Base-by-base conservation (phyloP, 805 yeast genomes). In the Hanseniaspora osmophila region DNA sequence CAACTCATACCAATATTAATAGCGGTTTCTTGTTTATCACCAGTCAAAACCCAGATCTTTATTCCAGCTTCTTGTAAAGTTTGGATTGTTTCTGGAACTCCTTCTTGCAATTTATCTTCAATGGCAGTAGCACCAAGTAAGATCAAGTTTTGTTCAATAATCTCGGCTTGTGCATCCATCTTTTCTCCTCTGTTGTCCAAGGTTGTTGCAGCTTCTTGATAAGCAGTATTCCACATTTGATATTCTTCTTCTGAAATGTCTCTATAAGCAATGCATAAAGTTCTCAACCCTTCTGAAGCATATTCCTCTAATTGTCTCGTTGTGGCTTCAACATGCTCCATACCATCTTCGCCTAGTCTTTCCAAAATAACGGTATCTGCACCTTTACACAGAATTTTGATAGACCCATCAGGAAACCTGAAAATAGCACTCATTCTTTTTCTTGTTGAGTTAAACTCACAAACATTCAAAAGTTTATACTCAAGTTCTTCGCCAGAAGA, bases 1-100 rank as follows among this genome's bases (percentile, higher is more conserved):
- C 98, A 94, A 55, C 96, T 85, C 96, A 92, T 87, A 49, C 98
- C 99, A 58, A 92, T 92, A 61, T 92, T 92, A 52, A 92, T 84
- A 0, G 99, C 99, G 12, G 99, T 92, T 62, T 92, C 99, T 61
- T 94, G 99, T 62, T 96, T 75, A 60, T 92, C 99, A 54, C 99
- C 99, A 2, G 99, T 92, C 43, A 92, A 69, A 19, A 92, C 96
- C 99, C 99, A 92, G 15, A 92, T 77, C 61, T 87, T 90, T 52
- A 94, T 88, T 13, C 97, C 97, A 0, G 99, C 99, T 47, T 83
- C 86, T 60, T 94, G 98, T 46, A 92, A 71, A 6, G 94, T 84
- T 52, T 85, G 92, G 49, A 92, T 94, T 1, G 98, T 87, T 52
- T 92, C 98, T 2, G 99, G 97, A 17, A 92, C 99, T 37, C 96